A percentile compares a stretch with the other conserved stretches of the same genome.
Conservation (phyloP, 1,284 basidiomycete species). For the Cystobasidium sp. region DNA sequence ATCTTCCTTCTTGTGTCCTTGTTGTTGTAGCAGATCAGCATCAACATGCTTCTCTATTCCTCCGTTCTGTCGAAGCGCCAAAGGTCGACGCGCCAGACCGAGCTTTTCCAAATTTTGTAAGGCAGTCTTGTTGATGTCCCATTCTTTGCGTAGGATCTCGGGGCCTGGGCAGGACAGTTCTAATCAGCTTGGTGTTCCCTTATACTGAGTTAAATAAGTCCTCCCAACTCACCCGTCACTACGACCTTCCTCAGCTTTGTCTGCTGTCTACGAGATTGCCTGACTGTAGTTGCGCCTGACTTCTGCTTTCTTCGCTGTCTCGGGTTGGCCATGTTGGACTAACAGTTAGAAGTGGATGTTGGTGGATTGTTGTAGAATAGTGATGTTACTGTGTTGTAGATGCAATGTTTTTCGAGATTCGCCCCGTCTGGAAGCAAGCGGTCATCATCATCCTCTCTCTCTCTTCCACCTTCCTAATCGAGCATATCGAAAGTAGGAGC, state of each 20-base stretch:
- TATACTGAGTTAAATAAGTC: neutral
- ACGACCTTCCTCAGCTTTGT: constrained; percentile 50
- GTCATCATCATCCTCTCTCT: neutral
- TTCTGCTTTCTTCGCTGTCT: constrained; percentile 51
- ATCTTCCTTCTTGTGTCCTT: constrained; percentile 20
- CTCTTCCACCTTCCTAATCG: constrained; percentile 8
- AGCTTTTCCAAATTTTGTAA: constrained; percentile 72
- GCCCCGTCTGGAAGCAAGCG: neutral
- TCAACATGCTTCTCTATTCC: constrained; percentile 50
- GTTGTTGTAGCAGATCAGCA: constrained; percentile 60
- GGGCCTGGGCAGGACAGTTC: neutral
- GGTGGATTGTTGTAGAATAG: neutral
- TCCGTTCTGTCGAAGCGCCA: constrained; percentile 55
- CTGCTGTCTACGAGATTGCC: constrained; percentile 33
- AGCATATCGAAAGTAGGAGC: neutral
- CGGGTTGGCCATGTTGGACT: constrained; percentile 50
- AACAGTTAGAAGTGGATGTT: neutral
- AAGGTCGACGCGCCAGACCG: constrained; percentile 67
- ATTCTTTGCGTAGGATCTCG: constrained; percentile 9
- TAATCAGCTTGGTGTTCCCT: neutral
- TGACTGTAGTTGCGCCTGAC: constrained; percentile 48
- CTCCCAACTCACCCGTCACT: constrained; percentile 46
- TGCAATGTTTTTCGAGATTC: neutral
- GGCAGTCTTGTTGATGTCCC: constrained; percentile 66
- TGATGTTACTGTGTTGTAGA: neutral